Conservation (phyloP, 495 filamentous ascomycete species). For the Lasiosphaeriaceae sp. region DNA sequence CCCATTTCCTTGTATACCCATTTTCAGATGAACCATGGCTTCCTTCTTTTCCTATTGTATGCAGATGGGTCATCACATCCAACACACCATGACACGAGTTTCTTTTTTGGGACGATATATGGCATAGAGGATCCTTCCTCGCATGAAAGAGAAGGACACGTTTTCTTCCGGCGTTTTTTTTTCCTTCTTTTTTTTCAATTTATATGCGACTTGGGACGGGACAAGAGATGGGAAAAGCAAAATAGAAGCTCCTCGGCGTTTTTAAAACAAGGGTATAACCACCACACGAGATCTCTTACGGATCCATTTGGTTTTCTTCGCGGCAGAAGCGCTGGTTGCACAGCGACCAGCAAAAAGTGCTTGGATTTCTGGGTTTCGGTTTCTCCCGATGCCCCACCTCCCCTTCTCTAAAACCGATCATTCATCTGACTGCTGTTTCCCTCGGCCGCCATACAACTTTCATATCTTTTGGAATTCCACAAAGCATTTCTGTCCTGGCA, state of each 20-base stretch:
- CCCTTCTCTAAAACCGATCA: neutral
- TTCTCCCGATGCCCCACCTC: neutral
- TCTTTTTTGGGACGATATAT: neutral
- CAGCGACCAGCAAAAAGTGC: neutral
- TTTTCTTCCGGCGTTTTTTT: conserved; percentile 2
- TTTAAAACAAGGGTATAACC: neutral
- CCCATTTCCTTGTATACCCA: neutral
- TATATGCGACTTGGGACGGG: neutral
- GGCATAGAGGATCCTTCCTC: neutral
- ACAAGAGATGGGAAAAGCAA: conserved; percentile 3
- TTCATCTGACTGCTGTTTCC: neutral
- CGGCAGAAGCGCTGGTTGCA: neutral
- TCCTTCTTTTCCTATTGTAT: neutral
- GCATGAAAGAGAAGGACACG: neutral
- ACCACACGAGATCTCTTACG: neutral
- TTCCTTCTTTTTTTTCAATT: neutral
- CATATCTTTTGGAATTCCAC: neutral
- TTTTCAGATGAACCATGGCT: neutral
- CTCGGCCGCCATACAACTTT: neutral
- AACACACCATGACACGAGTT: neutral
- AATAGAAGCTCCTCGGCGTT: neutral
- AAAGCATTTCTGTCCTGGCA: neutral
- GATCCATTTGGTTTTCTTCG: neutral
- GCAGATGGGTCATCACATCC: neutral
- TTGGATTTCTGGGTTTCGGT: neutral